Percentiles rank a stretch among this genome's conserved stretches.
These are phyloP conservation scores for Populus euphratica DNA, from an alignment of 345 rosid genomes.

Conservation along the genomic window DNA sequence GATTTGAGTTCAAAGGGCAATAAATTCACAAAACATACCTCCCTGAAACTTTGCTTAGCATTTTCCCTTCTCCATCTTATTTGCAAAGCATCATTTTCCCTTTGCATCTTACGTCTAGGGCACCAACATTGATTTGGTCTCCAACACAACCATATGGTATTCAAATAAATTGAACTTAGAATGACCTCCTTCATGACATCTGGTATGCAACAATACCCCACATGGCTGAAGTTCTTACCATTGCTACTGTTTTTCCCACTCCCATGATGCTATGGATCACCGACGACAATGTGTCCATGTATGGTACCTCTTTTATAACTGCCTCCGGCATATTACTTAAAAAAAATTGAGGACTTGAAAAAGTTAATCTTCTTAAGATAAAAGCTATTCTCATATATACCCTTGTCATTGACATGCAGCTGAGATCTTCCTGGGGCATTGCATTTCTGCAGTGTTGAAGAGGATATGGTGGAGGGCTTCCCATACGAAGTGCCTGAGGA, in stretches of 20 bases:
- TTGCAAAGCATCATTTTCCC: background rate
- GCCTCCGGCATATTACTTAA: constrained; percentile 9
- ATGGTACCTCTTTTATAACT: background rate
- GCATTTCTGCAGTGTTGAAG: constrained; percentile 99
- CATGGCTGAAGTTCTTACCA: background rate
- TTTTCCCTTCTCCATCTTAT: background rate
- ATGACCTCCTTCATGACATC: background rate
- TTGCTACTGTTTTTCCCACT: background rate
- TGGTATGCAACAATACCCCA: background rate
- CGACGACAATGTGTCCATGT: background rate
- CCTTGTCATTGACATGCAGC: constrained; percentile 98
- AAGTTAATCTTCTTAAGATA: constrained; percentile 38
- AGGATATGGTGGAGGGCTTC: constrained; percentile 97
- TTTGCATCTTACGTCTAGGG: background rate
- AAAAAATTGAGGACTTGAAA: constrained; percentile 22
- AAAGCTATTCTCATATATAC: constrained; percentile 57
- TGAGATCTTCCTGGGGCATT: constrained; percentile 99
- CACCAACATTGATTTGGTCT: background rate
- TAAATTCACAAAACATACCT: background rate
- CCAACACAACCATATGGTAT: background rate
- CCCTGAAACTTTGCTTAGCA: background rate
- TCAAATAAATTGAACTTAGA: background rate
- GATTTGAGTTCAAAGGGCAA: background rate
- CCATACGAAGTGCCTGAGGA: constrained; percentile 91
- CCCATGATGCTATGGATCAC: background rate